phyloP scores from a whole-genome alignment of 192 early-diverging fungal genomes.

The Coemansia sp. region DNA sequence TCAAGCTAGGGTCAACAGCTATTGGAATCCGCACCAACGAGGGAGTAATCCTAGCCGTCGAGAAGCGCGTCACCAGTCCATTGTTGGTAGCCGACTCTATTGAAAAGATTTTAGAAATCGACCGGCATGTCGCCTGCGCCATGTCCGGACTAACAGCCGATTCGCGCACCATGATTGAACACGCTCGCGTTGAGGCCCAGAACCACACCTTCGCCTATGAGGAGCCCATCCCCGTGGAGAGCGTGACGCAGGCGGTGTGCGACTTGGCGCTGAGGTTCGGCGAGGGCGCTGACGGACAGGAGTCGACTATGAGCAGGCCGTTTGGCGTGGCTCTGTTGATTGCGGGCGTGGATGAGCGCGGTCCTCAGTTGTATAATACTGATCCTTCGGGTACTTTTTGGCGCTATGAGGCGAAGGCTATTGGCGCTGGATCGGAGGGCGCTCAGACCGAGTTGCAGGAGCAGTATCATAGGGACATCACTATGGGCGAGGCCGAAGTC shows the following conservation, averaged over 20 bases:
- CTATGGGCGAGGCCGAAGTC: slow-evolving; percentile 81
- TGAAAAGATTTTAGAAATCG: slow-evolving; percentile 98
- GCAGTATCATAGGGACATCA: slow-evolving; percentile 85
- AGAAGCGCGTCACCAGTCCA: slow-evolving; percentile 93
- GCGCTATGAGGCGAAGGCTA: slow-evolving; percentile 95
- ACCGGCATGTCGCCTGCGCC: slow-evolving; percentile 91
- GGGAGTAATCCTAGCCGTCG: slow-evolving; percentile 93
- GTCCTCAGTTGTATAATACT: slow-evolving; percentile 95
- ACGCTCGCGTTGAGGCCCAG: slow-evolving; percentile 94
- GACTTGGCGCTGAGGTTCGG: slow-evolving; percentile 97
- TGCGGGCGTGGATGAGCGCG: slow-evolving; percentile 95
- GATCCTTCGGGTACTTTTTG: slow-evolving; percentile 98
- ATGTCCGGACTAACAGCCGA: slow-evolving; percentile 97
- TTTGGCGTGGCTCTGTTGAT: slow-evolving; percentile 99
- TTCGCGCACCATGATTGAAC: slow-evolving; percentile 97
- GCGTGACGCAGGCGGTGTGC: slow-evolving; percentile 96
- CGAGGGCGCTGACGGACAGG: slow-evolving; percentile 93
- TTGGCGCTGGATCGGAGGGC: slow-evolving; percentile 98
- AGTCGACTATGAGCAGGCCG: slow-evolving; percentile 97
- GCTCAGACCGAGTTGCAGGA: slow-evolving; percentile 97
- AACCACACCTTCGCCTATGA: slow-evolving; percentile 96
- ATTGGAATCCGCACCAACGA: slow-evolving; percentile 96
- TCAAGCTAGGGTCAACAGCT: slow-evolving; percentile 98
- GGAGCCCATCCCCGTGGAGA: slow-evolving; percentile 93
- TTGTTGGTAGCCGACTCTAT: slow-evolving; percentile 92